A percentile compares a stretch with the other conserved stretches of the same genome.
phyloP scores from a whole-genome alignment of 2,329 filamentous ascomycete species.

The Diplodia scrobiculata region DNA sequence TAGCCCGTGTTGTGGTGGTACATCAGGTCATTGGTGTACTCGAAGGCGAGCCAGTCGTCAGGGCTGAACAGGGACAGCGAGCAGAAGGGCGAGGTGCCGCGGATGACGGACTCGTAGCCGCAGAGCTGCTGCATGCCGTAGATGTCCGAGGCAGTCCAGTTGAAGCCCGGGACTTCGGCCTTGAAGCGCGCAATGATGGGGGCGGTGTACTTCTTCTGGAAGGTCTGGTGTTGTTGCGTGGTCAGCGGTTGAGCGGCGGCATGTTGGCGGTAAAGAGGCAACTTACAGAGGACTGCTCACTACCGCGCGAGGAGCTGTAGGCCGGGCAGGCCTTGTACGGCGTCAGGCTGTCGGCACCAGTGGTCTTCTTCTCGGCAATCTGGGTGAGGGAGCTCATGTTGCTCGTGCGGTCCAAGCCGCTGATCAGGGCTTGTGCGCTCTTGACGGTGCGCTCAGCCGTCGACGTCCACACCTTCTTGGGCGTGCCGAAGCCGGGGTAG shows the following conservation, averaged over 20 bases:
- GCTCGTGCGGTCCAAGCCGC: constrained; percentile 58
- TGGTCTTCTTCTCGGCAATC: constrained; percentile 59
- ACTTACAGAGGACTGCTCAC: constrained; percentile 54
- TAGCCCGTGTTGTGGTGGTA: constrained; percentile 69
- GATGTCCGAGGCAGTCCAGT: constrained; percentile 65
- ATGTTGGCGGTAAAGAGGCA: neutral
- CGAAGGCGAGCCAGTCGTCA: constrained; percentile 67
- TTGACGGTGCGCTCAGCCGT: constrained; percentile 64
- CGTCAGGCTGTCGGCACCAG: constrained; percentile 63
- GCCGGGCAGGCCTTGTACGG: constrained; percentile 67
- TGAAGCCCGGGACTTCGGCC: constrained; percentile 58
- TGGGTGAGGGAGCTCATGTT: constrained; percentile 58
- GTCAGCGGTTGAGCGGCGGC: neutral
- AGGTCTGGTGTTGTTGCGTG: constrained; percentile 40
- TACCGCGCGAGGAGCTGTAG: constrained; percentile 61
- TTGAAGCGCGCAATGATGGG: constrained; percentile 63
- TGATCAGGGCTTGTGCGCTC: constrained; percentile 61
- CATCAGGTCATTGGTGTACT: constrained; percentile 65
- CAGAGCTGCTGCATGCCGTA: constrained; percentile 68
- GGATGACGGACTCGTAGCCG: constrained; percentile 66
- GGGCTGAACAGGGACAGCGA: constrained; percentile 60
- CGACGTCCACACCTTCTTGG: constrained; percentile 62
- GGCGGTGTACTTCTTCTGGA: constrained; percentile 59
- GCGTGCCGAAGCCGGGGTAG: constrained; percentile 58
- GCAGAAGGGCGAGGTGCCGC: constrained; percentile 64